Base-by-base conservation (phyloP, 371 early-diverging fungal species). In the Haplosporangium sp. region DNA sequence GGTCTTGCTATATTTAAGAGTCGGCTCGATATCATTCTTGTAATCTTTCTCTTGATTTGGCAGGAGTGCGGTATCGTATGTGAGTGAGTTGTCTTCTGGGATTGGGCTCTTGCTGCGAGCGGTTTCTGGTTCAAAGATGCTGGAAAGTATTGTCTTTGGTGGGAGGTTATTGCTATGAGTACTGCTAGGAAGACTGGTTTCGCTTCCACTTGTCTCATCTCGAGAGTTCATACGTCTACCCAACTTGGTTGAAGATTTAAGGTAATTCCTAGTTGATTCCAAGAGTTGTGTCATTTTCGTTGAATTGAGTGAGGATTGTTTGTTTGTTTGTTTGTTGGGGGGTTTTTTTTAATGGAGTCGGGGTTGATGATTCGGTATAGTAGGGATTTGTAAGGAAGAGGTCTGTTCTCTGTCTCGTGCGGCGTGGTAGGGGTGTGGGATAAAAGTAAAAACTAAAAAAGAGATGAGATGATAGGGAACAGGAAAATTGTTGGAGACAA, bases 181-280 rank as follows among this genome's bases (percentile, higher is more conserved):
- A 48, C 17, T 38, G 61, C 39, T 37, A 20, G 62, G 61, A 11
- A 65, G 69, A 38, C 69, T 72, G 11, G 65, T 57, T 37, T 77
- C 72, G 53, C 63, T 77, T 19, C 67, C 60, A 39, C 74, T 67
- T 8, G 63, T 53, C 55, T 67, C 79, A 27, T 74, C 71, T 17
- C 60, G 69, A 65, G 71, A 61, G 50, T 75, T 79, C 81, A 79
- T 71, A 13, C 74, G 68, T 45, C 81, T 71, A 20, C 81, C 81
- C 11, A 79, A 60, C n/a, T 47, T 56, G 53, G 74, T 74, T 9
- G 81, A 74, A 6, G 67, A 59, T 44, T 71, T 74, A 38, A 79
- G 72, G 57, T 74, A 79, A 48, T 70, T 67, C 45, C 65, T 57
- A 3, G 81, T 79, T 9, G 81, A 74, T 71, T 79, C 74, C 20